Conservation (phyloP, 495 filamentous ascomycete species). For the Darksidea phi region DNA sequence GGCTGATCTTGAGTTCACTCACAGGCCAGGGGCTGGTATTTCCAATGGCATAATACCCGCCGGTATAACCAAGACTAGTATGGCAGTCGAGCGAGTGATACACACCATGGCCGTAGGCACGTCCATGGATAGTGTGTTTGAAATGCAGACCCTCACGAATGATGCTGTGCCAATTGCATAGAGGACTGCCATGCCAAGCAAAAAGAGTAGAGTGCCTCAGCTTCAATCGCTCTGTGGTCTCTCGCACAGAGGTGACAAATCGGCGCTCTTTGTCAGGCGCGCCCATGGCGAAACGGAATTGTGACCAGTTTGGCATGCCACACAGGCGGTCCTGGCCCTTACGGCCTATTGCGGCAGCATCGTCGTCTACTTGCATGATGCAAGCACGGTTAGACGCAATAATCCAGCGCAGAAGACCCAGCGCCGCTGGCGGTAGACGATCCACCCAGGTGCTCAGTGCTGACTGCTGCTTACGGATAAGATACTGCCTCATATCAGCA, state of each 20-base stretch:
- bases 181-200: conserved; percentile 77
- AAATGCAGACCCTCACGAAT: conserved; percentile 80
- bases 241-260: conserved; percentile 66
- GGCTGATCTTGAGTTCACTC: conserved; percentile 58
- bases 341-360: conserved; percentile 1
- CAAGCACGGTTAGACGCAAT: conserved; percentile 87
- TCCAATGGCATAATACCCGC: neutral
- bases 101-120: conserved; percentile 75
- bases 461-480: conserved; percentile 48
- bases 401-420: conserved; percentile 80
- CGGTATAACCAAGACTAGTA: conserved; percentile 60
- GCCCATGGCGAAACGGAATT: conserved; percentile 87
- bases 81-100: conserved; percentile 66
- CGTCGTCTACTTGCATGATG: conserved; percentile 67
- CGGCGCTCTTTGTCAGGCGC: conserved; percentile 84
- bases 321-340: conserved; percentile 53
- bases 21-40: conserved; percentile 57
- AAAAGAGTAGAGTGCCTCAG: conserved; percentile 67
- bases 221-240: conserved; percentile 45
- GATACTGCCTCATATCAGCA: conserved; percentile 59
- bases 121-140: conserved; percentile 58
- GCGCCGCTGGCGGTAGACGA: conserved; percentile 62
- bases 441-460: conserved; percentile 60
- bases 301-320: conserved; percentile 67
- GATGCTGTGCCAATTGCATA: conserved; percentile 88